These are phyloP conservation scores for Backusella luteola DNA, from an alignment of 192 early-diverging fungal genomes.

Conservation along the genomic window DNA sequence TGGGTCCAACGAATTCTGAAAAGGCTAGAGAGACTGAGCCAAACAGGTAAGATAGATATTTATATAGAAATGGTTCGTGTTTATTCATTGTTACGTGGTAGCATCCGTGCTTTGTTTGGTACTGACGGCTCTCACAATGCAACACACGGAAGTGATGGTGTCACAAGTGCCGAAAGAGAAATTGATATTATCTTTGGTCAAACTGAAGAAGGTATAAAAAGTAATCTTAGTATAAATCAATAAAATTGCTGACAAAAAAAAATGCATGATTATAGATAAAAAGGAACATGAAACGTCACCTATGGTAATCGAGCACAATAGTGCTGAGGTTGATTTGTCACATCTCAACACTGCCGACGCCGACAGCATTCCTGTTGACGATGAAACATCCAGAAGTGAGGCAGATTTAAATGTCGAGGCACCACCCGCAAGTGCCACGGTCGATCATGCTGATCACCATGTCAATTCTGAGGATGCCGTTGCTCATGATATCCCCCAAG, in stretches of 20 bases:
- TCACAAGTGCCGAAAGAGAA: slow-evolving; percentile 43
- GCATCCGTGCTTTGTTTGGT: slow-evolving; percentile 55
- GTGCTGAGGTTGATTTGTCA: slow-evolving; percentile 9
- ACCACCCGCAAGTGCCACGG: neutral
- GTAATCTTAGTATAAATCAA: neutral
- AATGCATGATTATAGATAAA: neutral
- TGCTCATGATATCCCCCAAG: neutral
- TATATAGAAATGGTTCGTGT: too few species aligned
- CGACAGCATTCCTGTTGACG: neutral
- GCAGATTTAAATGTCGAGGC: neutral
- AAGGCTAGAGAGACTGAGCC: slow-evolving; percentile 38
- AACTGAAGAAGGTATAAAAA: neutral
- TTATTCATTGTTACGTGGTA: neutral
- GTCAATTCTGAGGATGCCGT: neutral
- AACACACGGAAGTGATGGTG: slow-evolving; percentile 49
- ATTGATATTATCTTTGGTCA: slow-evolving; percentile 45
- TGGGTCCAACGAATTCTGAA: slow-evolving; percentile 50
- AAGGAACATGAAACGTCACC: neutral
- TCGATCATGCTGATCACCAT: neutral
- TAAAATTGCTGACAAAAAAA: neutral
- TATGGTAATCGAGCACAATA: slow-evolving; percentile 4
- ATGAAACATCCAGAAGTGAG: neutral
- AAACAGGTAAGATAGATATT: slow-evolving; percentile 19
- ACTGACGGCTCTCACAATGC: slow-evolving; percentile 55
- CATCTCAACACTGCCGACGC: slow-evolving; percentile 3